Evolutionary conservation across 2,329 filamentous ascomycete species (phyloP).

Genomic region (Xylaria sp.): DNA sequence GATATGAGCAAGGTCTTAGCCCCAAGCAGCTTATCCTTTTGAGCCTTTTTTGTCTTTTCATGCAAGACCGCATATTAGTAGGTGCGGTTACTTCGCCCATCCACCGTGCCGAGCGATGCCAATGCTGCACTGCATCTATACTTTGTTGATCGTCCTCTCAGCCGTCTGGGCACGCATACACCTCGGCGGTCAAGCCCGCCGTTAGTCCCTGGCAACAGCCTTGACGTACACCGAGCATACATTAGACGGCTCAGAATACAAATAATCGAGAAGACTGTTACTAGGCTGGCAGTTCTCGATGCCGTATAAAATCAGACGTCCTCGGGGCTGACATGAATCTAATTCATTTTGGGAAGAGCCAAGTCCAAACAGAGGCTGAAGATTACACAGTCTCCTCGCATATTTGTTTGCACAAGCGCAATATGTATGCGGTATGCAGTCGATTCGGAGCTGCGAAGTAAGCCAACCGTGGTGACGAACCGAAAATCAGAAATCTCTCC

Average conservation of each 20-base stretch:
- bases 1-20: conserved; percentile 24
- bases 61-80: conserved; percentile 2
- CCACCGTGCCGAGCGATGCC: conserved; percentile 22
- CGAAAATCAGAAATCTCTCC: conserved; percentile 21
- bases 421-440: conserved; percentile 9
- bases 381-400: conserved; percentile 2
- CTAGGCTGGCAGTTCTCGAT: conserved; percentile 4
- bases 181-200: conserved; percentile 30
- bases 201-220: conserved; percentile 3
- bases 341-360: conserved; percentile 9
- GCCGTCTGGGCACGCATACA: conserved; percentile 27
- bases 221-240: not conserved
- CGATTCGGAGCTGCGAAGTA: conserved; percentile 11
- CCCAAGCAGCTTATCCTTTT: not conserved
- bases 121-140: conserved; percentile 26
- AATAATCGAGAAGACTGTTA: conserved; percentile 25
- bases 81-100: conserved; percentile 11
- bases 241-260: conserved; percentile 1
- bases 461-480: conserved; percentile 20
- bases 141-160: conserved; percentile 24
- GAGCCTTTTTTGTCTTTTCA: conserved; percentile 4
- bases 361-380: conserved; percentile 6
- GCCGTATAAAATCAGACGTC: conserved; percentile 4
- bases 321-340: conserved; percentile 13
- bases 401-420: conserved; percentile 14